These are phyloP conservation scores for Blastocladiella emersonii DNA, from an alignment of 371 early-diverging fungal genomes.

Conservation along the genomic window DNA sequence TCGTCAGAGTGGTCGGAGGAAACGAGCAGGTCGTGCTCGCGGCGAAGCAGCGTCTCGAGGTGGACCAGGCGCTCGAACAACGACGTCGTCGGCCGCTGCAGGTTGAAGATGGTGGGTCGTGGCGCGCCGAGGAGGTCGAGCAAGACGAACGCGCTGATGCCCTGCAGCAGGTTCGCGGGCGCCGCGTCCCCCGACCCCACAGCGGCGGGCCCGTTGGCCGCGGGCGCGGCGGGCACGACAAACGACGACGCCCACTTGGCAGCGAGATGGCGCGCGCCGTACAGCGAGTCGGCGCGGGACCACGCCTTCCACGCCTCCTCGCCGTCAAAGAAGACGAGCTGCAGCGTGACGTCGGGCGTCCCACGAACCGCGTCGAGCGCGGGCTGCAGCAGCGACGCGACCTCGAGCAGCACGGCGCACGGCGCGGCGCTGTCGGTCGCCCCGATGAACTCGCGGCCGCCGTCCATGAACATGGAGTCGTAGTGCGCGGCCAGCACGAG, in stretches of 20 bases:
- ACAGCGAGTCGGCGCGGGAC: slow-evolving; percentile 68
- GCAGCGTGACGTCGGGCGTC: slow-evolving; percentile 44
- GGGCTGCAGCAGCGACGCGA: slow-evolving; percentile 31
- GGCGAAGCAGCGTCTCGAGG: slow-evolving; percentile 15
- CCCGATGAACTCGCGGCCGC: slow-evolving; percentile 48
- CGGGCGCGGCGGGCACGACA: no score
- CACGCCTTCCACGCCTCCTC: slow-evolving; percentile 84
- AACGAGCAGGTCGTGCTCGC: neutral
- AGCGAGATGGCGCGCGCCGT: slow-evolving; percentile 70
- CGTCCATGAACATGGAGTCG: neutral
- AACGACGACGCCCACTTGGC: neutral
- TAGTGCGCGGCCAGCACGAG: neutral
- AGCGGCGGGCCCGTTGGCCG: neutral
- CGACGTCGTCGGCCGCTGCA: slow-evolving; percentile 16
- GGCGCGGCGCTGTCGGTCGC: slow-evolving; percentile 74
- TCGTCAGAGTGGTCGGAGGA: no score
- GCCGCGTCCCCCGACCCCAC: no score
- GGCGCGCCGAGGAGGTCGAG: slow-evolving; percentile 68
- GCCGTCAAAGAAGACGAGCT: slow-evolving; percentile 92
- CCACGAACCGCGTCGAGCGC: slow-evolving; percentile 1
- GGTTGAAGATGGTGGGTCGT: slow-evolving; percentile 15
- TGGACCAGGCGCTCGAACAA: slow-evolving; percentile 19
- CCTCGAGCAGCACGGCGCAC: slow-evolving; percentile 74
- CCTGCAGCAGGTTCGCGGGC: slow-evolving; percentile 29
- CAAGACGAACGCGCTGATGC: slow-evolving; percentile 75